Conservation (phyloP, 2,329 filamentous ascomycete genomes). For the Davidsoniella eucalypti region DNA sequence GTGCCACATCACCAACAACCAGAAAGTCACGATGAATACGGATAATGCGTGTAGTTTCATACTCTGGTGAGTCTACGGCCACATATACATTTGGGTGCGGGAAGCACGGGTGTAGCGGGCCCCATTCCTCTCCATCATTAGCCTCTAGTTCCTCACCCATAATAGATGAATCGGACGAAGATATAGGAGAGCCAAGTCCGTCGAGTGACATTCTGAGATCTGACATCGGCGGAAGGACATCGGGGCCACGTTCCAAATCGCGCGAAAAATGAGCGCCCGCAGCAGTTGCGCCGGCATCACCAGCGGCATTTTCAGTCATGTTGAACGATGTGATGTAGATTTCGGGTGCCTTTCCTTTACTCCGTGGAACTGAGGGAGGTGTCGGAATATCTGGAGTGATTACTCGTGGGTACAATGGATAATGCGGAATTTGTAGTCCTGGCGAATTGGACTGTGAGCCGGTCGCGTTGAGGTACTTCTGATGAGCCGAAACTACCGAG, state of each 20-base stretch:
- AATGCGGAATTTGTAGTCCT: slow-evolving; percentile 1
- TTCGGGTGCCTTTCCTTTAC: slow-evolving; percentile 27
- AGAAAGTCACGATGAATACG: slow-evolving; percentile 87
- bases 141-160: slow-evolving; percentile 48
- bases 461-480: background rate
- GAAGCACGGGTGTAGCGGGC: slow-evolving; percentile 83
- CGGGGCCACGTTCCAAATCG: slow-evolving; percentile 39
- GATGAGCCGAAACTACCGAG: background rate
- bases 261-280: slow-evolving; percentile 24
- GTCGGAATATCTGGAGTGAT: slow-evolving; percentile 15
- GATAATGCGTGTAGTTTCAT: slow-evolving; percentile 70
- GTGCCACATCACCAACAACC: slow-evolving; percentile 71
- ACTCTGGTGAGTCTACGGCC: slow-evolving; percentile 56
- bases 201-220: slow-evolving; percentile 31
- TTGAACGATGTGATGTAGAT: slow-evolving; percentile 25
- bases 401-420: background rate
- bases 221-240: slow-evolving; percentile 18
- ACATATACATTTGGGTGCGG: slow-evolving; percentile 90
- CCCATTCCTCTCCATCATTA: slow-evolving; percentile 68
- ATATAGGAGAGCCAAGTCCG: slow-evolving; percentile 30
- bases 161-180: slow-evolving; percentile 42
- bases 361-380: slow-evolving; percentile 5
- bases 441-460: background rate
- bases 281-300: slow-evolving; percentile 19
- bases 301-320: slow-evolving; percentile 19